These are phyloP conservation scores for Baorangia bicolor DNA, from an alignment of 768 basidiomycete species.

Conservation along the genomic window DNA sequence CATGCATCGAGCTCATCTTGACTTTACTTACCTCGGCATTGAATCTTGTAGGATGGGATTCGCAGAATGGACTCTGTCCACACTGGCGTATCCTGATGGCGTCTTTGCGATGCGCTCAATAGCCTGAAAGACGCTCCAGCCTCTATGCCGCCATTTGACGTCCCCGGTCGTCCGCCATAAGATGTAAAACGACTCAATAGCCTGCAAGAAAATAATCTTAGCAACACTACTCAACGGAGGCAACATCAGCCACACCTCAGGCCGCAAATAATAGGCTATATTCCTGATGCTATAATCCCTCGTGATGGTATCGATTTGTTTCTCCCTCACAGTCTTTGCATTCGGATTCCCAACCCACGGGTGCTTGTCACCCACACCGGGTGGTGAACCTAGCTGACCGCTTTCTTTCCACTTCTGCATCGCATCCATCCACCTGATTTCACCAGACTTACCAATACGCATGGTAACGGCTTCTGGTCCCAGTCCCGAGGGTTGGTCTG, in stretches of 20 bases:
- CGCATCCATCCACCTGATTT: conserved; percentile 28
- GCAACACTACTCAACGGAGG: neutral
- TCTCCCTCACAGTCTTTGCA: conserved; percentile 17
- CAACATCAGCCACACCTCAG: conserved; percentile 52
- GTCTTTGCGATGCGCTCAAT: conserved; percentile 62
- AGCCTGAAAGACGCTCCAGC: conserved; percentile 69
- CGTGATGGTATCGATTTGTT: conserved; percentile 22
- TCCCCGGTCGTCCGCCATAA: conserved; percentile 72
- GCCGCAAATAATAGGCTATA: conserved; percentile 57
- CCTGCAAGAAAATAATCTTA: conserved; percentile 38
- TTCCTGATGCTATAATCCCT: conserved; percentile 56
- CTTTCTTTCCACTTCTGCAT: conserved; percentile 48
- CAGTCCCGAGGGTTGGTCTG: conserved; percentile 66
- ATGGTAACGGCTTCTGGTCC: conserved; percentile 58
- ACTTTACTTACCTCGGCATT: conserved; percentile 68
- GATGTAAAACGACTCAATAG: conserved; percentile 70
- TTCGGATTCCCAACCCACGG: conserved; percentile 29
- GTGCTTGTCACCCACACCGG: conserved; percentile 46
- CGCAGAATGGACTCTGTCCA: conserved; percentile 46
- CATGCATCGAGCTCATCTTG: neutral
- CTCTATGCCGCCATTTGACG: conserved; percentile 64
- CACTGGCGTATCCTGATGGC: conserved; percentile 57
- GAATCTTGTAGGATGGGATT: conserved; percentile 45
- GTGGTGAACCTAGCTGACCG: conserved; percentile 48
- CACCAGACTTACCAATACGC: conserved; percentile 26